Evolutionary conservation across 805 yeast species (phyloP), one percentile per base, ranked within the genome.

Genomic region (Yamadazyma laniorum): DNA sequence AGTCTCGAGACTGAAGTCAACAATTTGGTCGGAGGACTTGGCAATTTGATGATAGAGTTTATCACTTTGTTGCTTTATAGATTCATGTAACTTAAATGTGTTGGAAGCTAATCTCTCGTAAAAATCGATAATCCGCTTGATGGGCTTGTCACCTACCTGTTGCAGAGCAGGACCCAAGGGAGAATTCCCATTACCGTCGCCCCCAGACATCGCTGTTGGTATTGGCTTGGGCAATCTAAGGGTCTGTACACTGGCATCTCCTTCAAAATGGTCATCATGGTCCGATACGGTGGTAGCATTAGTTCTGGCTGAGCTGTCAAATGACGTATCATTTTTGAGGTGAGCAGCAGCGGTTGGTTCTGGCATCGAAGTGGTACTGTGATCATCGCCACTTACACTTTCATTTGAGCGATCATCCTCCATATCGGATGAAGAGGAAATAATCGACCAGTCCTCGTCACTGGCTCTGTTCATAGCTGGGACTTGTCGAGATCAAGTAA

Each of bases 401-500:
- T 11, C 21, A 18, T 59, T 49, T 11, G 60, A 48, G 25, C 52
- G 58, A 11, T 63, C 70, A 25, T 62, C 66, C 29, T 63, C 67
- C 18, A 60, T 39, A 29, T 68, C 74, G 1, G 72, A 66, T 26
- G 61, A 59, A 8, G 72, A 67, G 6, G 70, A 64, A 15, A 68
- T 68, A 28, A 68, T 62, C 5, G 73, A 59, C 74, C 74, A 68
- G 32, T 68, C 74, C 52, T 68, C 74, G 32, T 67, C 72, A 21
- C 51, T 43, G 26, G 35, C 40, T 30, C 28, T 37, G 21, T 36
- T 35, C 44, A 42, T 45, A 7, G 6, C 23, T 21, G 23, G 23
- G 23, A n/a, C n/a, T n/a, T n/a, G n/a, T n/a, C n/a, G n/a, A n/a
- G n/a, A n/a, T n/a, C n/a, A n/a, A n/a, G n/a, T n/a, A n/a, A n/a